Evolutionary conservation across 1,284 basidiomycete species (phyloP).

Genomic region (Moesziomyces globuligerus): DNA sequence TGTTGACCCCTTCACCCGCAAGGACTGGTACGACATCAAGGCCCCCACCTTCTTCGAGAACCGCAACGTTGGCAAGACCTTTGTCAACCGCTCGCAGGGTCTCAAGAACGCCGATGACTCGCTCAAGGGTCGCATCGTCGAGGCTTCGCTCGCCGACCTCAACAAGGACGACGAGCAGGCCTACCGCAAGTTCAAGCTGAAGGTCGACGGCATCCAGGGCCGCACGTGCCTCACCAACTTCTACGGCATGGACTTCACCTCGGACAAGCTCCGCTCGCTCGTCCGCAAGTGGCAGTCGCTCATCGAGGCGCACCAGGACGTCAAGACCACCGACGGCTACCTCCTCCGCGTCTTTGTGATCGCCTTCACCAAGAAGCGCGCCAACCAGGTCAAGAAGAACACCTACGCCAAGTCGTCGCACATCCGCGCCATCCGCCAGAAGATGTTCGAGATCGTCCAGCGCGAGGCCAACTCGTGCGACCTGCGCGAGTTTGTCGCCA

Average conservation of each 20-base stretch:
- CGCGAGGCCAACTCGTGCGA: constrained; percentile 95
- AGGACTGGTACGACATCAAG: constrained; percentile 99
- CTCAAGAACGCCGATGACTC: constrained; percentile 99
- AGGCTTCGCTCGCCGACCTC: constrained; percentile 95
- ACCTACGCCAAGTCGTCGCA: constrained; percentile 97
- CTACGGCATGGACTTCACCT: constrained; percentile 99
- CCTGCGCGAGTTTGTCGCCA: constrained; percentile 92
- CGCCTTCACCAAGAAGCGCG: constrained; percentile 97
- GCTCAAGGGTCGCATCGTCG: constrained; percentile 94
- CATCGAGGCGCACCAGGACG: constrained; percentile 98
- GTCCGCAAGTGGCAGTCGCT: constrained; percentile 99
- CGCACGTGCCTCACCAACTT: constrained; percentile 99
- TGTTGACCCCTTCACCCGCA: constrained; percentile 99
- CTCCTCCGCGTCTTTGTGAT: constrained; percentile 98
- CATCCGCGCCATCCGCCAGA: constrained; percentile 96
- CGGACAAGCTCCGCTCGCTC: constrained; percentile 99
- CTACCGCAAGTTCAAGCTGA: constrained; percentile 99
- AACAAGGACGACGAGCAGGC: constrained; percentile 99
- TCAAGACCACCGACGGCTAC: constrained; percentile 99
- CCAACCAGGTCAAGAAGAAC: constrained; percentile 97
- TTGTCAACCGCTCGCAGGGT: constrained; percentile 97
- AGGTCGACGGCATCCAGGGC: constrained; percentile 96
- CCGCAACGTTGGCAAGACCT: constrained; percentile 96
- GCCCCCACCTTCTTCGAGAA: constrained; percentile 98
- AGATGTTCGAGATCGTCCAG: constrained; percentile 99